Evolutionary conservation across 2,329 filamentous ascomycete species (phyloP), one percentile per base, ranked within the genome.

Genomic region (Keithomyces neogunnii): DNA sequence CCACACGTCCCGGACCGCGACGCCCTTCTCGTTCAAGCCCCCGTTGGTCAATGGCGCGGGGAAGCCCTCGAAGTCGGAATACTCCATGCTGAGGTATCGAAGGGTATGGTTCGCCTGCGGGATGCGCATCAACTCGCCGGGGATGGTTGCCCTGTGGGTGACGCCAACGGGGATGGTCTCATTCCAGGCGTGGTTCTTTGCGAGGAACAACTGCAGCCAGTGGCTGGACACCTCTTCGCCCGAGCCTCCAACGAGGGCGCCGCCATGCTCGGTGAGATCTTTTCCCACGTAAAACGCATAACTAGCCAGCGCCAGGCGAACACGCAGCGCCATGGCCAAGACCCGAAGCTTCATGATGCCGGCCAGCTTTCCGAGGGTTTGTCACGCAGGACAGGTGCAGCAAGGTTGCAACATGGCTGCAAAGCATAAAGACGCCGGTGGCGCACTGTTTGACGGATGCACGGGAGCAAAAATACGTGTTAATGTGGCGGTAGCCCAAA

Each of bases 201-300:
- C 71, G 0, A 70, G 63, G 45, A 74, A 74, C 33, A 75, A 60
- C 51, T 74, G 68, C 29, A 74, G 68, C 70, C 71, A 74, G 52
- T 74, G 72, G 7, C 67, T 70, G 0, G 72, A 75, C 0, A 74
- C 71, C 55, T 75, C 71, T 53, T 75, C 73, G 44, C 72, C 72
- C 3, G 71, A 74, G 28, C 72, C 71, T 53, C 71, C 72, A 26
- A 74, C 60, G 43, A 74, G 63, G 30, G 74, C 70, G 36, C 65
- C 67, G 32, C 69, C 70, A 53, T 70, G 66, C 11, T 64, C 60
- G 0, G 72, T 74, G 53, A 75, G 66, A 39, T 66, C 63, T 53
- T 72, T 73, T 53, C 73, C 72, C 19, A 75, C 70, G 49, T 74
- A 75, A 59, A 74, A 74, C 11, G 69, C 71, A 58, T 74, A 73